Evolutionary conservation across 129 eudicot genomes (phyloP).

Genomic region (Calendula officinalis): DNA sequence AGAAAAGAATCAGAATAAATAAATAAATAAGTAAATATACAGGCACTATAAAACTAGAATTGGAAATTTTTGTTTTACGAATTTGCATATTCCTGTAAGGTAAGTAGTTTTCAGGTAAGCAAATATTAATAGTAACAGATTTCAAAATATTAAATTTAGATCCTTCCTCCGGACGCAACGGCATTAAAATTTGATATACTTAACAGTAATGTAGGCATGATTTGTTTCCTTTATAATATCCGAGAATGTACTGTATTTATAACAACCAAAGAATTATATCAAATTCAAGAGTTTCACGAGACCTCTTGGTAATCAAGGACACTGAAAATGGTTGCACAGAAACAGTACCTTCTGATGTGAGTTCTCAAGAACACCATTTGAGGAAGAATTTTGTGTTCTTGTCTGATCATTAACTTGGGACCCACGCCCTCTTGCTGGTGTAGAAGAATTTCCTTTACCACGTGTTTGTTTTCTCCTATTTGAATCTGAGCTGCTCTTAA

Average conservation of each 20-base stretch:
- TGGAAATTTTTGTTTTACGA: not conserved
- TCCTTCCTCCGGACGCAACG: not conserved
- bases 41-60: not conserved
- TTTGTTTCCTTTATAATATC: not conserved
- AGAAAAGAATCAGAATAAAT: conserved; percentile 1
- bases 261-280: not conserved
- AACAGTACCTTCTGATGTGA: conserved; percentile 50
- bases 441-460: conserved; percentile 53
- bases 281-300: no score
- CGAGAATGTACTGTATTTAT: no score
- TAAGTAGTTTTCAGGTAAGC: no score
- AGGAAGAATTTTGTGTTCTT: conserved; percentile 40
- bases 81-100: not conserved
- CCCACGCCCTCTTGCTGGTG: conserved; percentile 79
- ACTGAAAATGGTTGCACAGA: no score
- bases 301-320: no score
- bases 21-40: not conserved
- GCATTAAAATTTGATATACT: not conserved
- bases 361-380: conserved; percentile 75
- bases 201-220: conserved; percentile 1
- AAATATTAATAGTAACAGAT: not conserved
- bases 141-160: not conserved
- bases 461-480: conserved; percentile 74
- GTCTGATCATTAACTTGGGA: conserved; percentile 58
- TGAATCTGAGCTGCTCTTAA: conserved; percentile 49